Evolutionary conservation across 176 grass and related monocot species (phyloP).

Genomic region (Phoenix roebelenii): DNA sequence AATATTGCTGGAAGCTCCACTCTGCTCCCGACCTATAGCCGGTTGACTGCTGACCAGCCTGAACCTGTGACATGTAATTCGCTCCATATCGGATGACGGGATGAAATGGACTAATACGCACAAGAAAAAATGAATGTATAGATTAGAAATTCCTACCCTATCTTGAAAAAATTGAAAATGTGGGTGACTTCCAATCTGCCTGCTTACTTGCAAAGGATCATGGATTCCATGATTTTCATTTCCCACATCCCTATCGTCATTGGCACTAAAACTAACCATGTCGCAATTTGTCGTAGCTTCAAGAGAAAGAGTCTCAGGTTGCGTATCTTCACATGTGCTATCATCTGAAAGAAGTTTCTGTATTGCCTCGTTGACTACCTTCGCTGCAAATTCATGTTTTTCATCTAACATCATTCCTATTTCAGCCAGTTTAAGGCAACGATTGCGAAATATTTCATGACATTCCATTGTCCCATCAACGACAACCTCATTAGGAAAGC

Average conservation of each 20-base stretch:
- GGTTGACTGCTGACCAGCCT: constrained; percentile 2
- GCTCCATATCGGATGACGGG: background rate
- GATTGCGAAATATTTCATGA: background rate
- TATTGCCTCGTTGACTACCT: too few relatives aligned
- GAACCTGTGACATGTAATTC: constrained; percentile 1
- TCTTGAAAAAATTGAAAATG: constrained; percentile 4
- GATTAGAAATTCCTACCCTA: background rate
- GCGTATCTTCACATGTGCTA: too few relatives aligned
- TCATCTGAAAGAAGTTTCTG: background rate
- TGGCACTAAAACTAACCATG: too few relatives aligned
- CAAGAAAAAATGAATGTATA: background rate
- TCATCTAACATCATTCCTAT: background rate
- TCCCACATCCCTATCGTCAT: background rate
- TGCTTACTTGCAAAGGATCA: background rate
- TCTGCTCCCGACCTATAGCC: background rate
- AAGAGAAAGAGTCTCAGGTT: too few relatives aligned
- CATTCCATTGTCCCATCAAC: background rate
- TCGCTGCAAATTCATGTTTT: background rate
- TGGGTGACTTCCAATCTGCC: background rate
- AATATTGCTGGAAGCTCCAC: constrained; percentile 4
- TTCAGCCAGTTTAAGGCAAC: constrained; percentile 2
- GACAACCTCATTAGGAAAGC: background rate
- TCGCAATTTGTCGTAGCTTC: too few relatives aligned
- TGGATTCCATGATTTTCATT: background rate
- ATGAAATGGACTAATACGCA: background rate